phyloP scores from a whole-genome alignment of 108 stramenopile genomes.

The Cylindrotheca closterium region DNA sequence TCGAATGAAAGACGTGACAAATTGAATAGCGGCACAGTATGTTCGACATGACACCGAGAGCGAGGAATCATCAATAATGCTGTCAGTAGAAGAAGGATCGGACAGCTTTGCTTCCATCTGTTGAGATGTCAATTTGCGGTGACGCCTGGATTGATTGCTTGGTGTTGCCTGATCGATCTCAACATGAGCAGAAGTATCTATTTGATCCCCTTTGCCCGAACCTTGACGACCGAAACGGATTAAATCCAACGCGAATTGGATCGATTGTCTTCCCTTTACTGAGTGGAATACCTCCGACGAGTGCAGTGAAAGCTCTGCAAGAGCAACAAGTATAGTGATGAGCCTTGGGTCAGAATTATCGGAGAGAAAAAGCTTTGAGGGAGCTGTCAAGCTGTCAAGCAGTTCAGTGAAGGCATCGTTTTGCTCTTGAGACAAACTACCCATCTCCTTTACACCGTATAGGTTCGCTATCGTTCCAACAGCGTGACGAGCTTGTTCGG shows the following conservation, averaged over 20 bases:
- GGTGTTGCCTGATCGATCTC: background rate
- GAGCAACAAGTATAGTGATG: constrained; percentile 58
- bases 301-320: constrained; percentile 65
- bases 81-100: constrained; percentile 1
- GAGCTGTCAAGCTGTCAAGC: background rate
- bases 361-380: background rate
- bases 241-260: constrained; percentile 63
- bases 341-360: constrained; percentile 22
- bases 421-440: constrained; percentile 13
- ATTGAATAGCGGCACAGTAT: constrained; percentile 73
- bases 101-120: too few relatives aligned
- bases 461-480: constrained; percentile 62
- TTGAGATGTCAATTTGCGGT: too few relatives aligned
- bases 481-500: constrained; percentile 84
- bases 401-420: constrained; percentile 39
- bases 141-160: background rate
- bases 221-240: constrained; percentile 54
- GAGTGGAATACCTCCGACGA: constrained; percentile 61
- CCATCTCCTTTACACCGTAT: constrained; percentile 30
- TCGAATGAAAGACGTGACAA: constrained; percentile 67
- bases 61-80: constrained; percentile 37
- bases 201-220: constrained; percentile 33
- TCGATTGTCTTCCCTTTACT: constrained; percentile 50
- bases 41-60: constrained; percentile 59
- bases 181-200: too few relatives aligned